A percentile compares a stretch with the other conserved stretches of the same genome.
phyloP scores from a whole-genome alignment of 352 stramenopile genomes.

The Peronospora tabacina region DNA sequence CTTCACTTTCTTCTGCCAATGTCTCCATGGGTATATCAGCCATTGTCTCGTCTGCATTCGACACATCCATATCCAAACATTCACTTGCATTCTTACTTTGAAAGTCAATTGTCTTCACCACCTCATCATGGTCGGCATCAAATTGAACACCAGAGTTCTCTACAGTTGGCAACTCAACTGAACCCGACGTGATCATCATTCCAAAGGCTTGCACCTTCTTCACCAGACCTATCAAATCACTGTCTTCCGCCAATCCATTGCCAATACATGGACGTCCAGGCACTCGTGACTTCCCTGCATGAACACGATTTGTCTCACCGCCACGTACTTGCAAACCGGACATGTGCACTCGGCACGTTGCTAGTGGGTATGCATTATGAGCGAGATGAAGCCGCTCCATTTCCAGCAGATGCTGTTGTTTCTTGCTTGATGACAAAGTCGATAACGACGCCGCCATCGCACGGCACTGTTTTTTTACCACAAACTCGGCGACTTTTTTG shows the following conservation, averaged over 20 bases:
- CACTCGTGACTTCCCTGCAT: background rate
- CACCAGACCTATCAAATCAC: slow-evolving; percentile 24
- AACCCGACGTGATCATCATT: slow-evolving; percentile 26
- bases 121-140: slow-evolving; percentile 1
- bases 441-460: slow-evolving; percentile 38
- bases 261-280: background rate
- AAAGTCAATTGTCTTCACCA: slow-evolving; percentile 8
- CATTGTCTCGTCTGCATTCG: background rate
- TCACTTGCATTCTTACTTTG: slow-evolving; percentile 11
- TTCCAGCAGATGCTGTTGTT: slow-evolving; percentile 31
- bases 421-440: slow-evolving; percentile 21
- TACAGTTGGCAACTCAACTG: background rate
- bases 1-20: slow-evolving; percentile 6
- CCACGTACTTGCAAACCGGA: slow-evolving; percentile 1
- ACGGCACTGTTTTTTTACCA: slow-evolving; percentile 52
- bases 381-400: slow-evolving; percentile 42
- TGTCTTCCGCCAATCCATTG: slow-evolving; percentile 7
- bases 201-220: slow-evolving; percentile 33
- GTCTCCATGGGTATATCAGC: slow-evolving; percentile 4
- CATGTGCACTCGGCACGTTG: slow-evolving; percentile 1
- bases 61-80: slow-evolving; percentile 12
- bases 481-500: slow-evolving; percentile 48
- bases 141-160: slow-evolving; percentile 1
- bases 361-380: slow-evolving; percentile 28
- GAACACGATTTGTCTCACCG: slow-evolving; percentile 1